Conservation (phyloP, 257 asterid species). For the Nicotiana undulata region DNA sequence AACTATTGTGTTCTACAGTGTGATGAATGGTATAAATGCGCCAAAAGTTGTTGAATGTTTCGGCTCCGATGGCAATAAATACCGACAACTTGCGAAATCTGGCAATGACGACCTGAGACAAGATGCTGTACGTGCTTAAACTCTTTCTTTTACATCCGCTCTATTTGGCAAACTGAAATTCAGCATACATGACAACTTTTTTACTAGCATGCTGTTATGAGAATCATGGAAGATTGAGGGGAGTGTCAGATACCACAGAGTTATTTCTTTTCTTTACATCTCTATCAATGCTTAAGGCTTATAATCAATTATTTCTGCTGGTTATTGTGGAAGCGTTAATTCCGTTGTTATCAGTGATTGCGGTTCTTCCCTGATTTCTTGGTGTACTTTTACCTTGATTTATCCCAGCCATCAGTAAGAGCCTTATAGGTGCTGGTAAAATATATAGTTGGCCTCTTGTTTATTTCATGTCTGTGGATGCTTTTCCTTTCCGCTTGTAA, state of each 20-base stretch:
- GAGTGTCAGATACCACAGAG: background rate
- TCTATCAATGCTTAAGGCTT: background rate
- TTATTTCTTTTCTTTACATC: background rate
- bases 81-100: conserved; percentile 97
- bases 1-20: conserved; percentile 40
- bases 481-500: background rate
- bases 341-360: background rate
- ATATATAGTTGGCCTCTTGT: background rate
- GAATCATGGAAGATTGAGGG: background rate
- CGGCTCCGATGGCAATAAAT: conserved; percentile 83
- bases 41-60: conserved; percentile 97
- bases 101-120: conserved; percentile 99
- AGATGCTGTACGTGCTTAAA: conserved; percentile 75
- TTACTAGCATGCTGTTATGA: background rate
- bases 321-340: background rate
- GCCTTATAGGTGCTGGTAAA: background rate
- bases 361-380: background rate
- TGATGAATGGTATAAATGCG: conserved; percentile 97
- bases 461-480: background rate
- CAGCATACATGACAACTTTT: background rate
- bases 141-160: conserved; percentile 8
- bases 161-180: background rate
- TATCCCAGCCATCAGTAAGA: background rate
- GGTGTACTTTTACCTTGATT: background rate
- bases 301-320: background rate